Percentiles rank a stretch among this genome's conserved stretches.
phyloP scores from a whole-genome alignment of 331 rosid genomes.

The Telfairia occidentalis region DNA sequence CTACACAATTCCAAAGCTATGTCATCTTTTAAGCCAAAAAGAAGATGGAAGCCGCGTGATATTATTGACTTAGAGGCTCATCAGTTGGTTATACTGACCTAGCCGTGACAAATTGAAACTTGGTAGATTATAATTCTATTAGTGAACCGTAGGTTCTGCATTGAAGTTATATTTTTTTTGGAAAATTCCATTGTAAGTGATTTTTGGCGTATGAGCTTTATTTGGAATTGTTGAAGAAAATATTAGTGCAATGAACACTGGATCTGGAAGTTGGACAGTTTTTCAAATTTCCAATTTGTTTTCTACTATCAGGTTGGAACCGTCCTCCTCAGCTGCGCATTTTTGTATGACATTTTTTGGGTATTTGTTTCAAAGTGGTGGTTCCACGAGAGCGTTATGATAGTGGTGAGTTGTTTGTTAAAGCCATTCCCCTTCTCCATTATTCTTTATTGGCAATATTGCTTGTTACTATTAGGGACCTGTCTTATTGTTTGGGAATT shows the following conservation, averaged over 20 bases:
- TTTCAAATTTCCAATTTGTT: background rate
- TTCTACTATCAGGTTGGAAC: conserved; percentile 73
- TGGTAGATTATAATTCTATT: background rate
- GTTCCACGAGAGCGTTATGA: conserved; percentile 99
- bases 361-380: conserved; percentile 89
- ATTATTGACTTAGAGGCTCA: background rate
- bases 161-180: background rate
- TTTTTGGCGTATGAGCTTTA: background rate
- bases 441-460: background rate
- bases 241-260: background rate
- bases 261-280: background rate
- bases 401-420: conserved; percentile 66
- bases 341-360: conserved; percentile 92
- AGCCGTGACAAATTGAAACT: background rate
- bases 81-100: background rate
- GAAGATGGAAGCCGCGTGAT: background rate
- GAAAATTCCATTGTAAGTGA: background rate
- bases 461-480: background rate
- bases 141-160: background rate
- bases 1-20: too few relatives aligned
- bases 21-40: background rate
- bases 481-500: conserved; percentile 1
- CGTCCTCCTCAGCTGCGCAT: conserved; percentile 92
- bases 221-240: background rate
- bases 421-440: background rate